Percentiles rank a stretch among this genome's conserved stretches.
Conservation (phyloP, 73 alveolate species). For the Tetrahymena elliotti region DNA sequence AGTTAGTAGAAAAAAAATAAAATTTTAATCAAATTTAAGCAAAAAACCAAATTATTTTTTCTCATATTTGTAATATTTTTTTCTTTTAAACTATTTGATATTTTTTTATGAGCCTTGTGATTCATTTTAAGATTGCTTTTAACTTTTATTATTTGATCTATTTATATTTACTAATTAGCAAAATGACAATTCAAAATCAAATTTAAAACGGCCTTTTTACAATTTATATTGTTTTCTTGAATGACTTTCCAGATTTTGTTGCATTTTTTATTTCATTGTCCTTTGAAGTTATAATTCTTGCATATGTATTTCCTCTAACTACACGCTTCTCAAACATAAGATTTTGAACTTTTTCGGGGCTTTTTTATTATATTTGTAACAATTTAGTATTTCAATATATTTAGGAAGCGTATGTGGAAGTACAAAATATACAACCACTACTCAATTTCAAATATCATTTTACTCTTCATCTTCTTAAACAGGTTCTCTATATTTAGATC, state of each 20-base stretch:
- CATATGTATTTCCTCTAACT: slow-evolving; percentile 92
- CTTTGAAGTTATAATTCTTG: slow-evolving; percentile 72
- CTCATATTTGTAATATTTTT: no score
- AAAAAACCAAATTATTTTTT: no score
- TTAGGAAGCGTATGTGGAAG: neutral
- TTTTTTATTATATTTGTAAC: neutral
- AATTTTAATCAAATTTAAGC: no score
- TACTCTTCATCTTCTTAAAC: slow-evolving; percentile 7
- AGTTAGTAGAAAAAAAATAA: neutral
- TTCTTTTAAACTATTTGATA: no score
- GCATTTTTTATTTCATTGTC: slow-evolving; percentile 51
- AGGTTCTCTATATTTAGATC: slow-evolving; percentile 14
- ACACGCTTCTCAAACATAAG: slow-evolving; percentile 86
- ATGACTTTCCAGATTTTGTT: slow-evolving; percentile 19
- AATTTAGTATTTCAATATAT: neutral
- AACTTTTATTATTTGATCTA: neutral
- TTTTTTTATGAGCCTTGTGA: no score
- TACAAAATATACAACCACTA: neutral
- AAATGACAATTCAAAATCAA: neutral
- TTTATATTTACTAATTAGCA: neutral
- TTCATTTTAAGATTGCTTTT: neutral
- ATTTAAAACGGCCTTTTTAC: neutral
- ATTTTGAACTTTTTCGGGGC: slow-evolving; percentile 26
- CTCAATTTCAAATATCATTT: neutral
- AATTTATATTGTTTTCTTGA: slow-evolving; percentile 15